A percentile compares a stretch with the other conserved stretches of the same genome.
These are phyloP conservation scores for Mycena albidolilacea DNA, from an alignment of 768 basidiomycete genomes.

Conservation along the genomic window DNA sequence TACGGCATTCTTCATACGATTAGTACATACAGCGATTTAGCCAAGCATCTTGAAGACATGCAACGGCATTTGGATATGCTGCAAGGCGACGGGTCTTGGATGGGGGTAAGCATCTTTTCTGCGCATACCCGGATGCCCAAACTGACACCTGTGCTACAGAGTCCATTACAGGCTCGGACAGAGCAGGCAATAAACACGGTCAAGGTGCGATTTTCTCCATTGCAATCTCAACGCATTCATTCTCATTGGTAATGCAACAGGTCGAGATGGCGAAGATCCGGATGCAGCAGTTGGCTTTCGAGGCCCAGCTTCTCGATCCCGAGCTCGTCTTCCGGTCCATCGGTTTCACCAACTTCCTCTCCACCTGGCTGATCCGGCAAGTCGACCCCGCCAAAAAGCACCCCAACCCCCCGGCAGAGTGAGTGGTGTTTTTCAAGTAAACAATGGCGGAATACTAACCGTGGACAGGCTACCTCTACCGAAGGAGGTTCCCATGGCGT, in stretches of 20 bases:
- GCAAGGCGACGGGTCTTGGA: constrained; percentile 85
- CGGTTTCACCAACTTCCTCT: constrained; percentile 90
- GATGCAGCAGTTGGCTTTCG: constrained; percentile 83
- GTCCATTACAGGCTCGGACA: constrained; percentile 80
- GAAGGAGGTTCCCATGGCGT: constrained; percentile 85
- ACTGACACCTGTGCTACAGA: constrained; percentile 54
- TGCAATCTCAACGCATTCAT: background rate
- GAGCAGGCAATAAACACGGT: constrained; percentile 83
- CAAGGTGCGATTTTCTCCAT: constrained; percentile 64
- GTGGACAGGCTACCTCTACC: constrained; percentile 85
- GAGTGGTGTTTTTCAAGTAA: constrained; percentile 46
- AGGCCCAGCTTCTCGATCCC: constrained; percentile 90
- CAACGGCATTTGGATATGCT: constrained; percentile 83
- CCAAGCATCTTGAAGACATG: constrained; percentile 83
- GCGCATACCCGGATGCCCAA: background rate
- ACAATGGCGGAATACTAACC: background rate
- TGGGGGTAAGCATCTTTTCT: constrained; percentile 69
- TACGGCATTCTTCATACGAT: constrained; percentile 90
- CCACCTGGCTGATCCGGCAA: constrained; percentile 93
- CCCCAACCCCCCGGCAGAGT: constrained; percentile 80
- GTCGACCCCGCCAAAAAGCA: constrained; percentile 87
- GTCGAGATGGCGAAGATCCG: constrained; percentile 78
- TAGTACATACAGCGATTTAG: constrained; percentile 79
- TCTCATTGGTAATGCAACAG: constrained; percentile 51
- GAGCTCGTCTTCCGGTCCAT: constrained; percentile 85